Evolutionary conservation across 2,329 filamentous ascomycete species (phyloP), one percentile per base, ranked within the genome.

Genomic region (Paecilomyces dactylethromorphus): DNA sequence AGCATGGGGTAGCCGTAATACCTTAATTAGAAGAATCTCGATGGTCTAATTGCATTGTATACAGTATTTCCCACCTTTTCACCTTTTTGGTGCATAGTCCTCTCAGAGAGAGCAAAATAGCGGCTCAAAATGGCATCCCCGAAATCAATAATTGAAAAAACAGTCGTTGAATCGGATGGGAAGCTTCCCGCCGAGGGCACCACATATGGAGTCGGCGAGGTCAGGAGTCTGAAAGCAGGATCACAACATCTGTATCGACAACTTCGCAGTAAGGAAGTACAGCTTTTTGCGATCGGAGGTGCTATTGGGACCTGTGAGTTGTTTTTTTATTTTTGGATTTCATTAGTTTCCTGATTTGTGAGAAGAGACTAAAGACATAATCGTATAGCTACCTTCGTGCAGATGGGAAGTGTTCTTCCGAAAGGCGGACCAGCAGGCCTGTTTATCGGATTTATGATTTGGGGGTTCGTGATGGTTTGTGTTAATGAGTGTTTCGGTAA

Each of bases 281-380:
- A 74, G 57, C 64, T 74, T 1, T 66, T 71, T 60, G 71, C 71
- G 1, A 68, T 73, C 15, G 71, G 70, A 18, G 70, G 71, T 31
- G 69, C 71, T 8, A 73, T 72, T 56, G 70, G 71, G 22, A 72
- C 70, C n/a, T 69, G 69, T 69, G 63, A 56, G 67, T 60, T 26
- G 26, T 52, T 10, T 3, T 55, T 3, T n/a, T 24, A 4, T 52
- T 24, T 8, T 5, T 12, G 7, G 24, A 15, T 24, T 29, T 5
- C 1, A 18, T 1, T 8, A 18, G 3, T 7, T 45, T 7, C 3
- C 18, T 45, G 5, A 2, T 18, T 45, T 26, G 18, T n/a, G 22
- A 26, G 3, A 5, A 13, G 15, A 6, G 18, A 10, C 50, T 52
- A 26, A 52, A 24, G 21, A 5, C 3, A 29, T 24, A 13, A 2